Evolutionary conservation across 441 rosid genomes (phyloP), one percentile per base, ranked within the genome.

Genomic region (Aquilaria agallochum): DNA sequence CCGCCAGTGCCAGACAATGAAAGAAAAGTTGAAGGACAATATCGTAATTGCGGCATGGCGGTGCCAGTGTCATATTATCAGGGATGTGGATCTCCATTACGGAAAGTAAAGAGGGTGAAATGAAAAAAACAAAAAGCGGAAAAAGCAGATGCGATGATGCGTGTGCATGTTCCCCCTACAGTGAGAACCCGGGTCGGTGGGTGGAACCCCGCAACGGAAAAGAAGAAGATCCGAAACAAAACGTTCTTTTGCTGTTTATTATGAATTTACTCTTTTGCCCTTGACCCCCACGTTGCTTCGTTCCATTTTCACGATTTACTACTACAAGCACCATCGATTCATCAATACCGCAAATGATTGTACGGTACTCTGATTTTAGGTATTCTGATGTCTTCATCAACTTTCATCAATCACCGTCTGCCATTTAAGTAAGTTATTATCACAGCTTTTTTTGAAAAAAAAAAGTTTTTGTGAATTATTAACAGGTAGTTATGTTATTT

Each of bases 151-250:
- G 63, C 10, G 5, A 5, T 34, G 9, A 62, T 50, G 50, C 52
- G 60, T 31, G 67, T 63, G 66, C 55, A 30, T 58, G 79, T 55
- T 49, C 52, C 48, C 36, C 47, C 53, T 12, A 50, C 15, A 55
- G 20, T 27, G 9, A 47, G 13, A 36, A 27, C 40, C 6, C n/a
- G n/a, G 63, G 63, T 64, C 66, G 73, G 67, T 53, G 60, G 30
- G 60, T 51, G 63, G 2, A 49, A 48, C 50, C 27, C 27, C 27
- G 27, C 27, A 34, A 55, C 30, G 11, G 15, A 13, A 30, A 12
- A 33, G 27, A 20, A 20, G 27, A 20, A 20, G 27, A 20, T 20
- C 27, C 50, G 14, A 58, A 45, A 31, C 45, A 27, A 45, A 11
- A 51, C 48, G 56, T 44, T 34, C 40, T 34, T 34, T 34, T 34